phyloP scores from a whole-genome alignment of 2,329 filamentous ascomycete genomes.

The Rutstroemia sp. region DNA sequence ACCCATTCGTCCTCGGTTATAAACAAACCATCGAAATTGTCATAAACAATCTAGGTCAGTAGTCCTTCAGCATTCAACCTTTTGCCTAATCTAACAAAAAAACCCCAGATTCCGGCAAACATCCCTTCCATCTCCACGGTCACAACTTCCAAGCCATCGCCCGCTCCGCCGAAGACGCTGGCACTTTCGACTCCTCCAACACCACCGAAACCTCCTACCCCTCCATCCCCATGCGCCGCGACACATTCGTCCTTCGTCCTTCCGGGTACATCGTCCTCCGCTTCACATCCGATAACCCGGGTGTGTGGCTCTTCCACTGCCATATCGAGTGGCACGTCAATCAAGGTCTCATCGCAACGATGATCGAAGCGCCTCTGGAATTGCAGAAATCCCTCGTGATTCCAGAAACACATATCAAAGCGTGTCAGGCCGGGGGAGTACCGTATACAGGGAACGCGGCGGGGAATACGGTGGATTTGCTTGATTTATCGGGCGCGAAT shows the following conservation, averaged over 20 bases:
- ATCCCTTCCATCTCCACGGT: slow-evolving; percentile 72
- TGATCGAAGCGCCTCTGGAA: slow-evolving; percentile 34
- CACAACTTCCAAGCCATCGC: slow-evolving; percentile 64
- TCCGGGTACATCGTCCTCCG: slow-evolving; percentile 61
- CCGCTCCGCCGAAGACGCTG: slow-evolving; percentile 50
- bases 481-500: slow-evolving; percentile 51
- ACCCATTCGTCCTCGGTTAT: slow-evolving; percentile 61
- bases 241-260: slow-evolving; percentile 58
- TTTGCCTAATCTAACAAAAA: background rate
- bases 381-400: slow-evolving; percentile 40
- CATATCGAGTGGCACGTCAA: slow-evolving; percentile 73
- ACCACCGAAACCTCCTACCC: slow-evolving; percentile 41
- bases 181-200: slow-evolving; percentile 43
- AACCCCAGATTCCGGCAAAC: slow-evolving; percentile 51
- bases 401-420: slow-evolving; percentile 49
- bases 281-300: slow-evolving; percentile 62
- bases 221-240: slow-evolving; percentile 54
- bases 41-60: slow-evolving; percentile 57
- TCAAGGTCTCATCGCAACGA: slow-evolving; percentile 57
- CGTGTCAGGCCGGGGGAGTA: slow-evolving; percentile 45
- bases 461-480: slow-evolving; percentile 55
- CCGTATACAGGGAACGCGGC: slow-evolving; percentile 64
- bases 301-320: slow-evolving; percentile 70
- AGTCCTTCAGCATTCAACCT: background rate
- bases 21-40: slow-evolving; percentile 64